Evolutionary conservation across 2,329 filamentous ascomycete species (phyloP).

Genomic region (Exophiala sp.): DNA sequence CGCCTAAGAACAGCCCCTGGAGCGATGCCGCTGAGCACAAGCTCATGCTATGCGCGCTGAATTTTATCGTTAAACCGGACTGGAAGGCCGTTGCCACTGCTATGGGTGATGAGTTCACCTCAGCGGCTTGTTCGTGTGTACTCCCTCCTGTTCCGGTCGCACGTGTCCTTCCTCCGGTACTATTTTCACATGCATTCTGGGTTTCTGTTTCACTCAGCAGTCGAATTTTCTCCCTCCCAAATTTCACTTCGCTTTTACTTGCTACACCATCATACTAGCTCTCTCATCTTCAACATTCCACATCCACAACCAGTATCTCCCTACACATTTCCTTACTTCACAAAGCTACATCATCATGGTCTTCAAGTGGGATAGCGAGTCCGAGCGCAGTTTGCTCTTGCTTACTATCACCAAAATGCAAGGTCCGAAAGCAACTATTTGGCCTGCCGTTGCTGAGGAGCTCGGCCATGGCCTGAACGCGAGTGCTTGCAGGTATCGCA

Average conservation of each 20-base stretch:
- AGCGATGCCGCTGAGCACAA: slow-evolving; percentile 20
- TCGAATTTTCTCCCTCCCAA: neutral
- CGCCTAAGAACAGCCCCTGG: slow-evolving; percentile 8
- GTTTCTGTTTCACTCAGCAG: too few relatives aligned
- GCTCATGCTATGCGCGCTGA: slow-evolving; percentile 22
- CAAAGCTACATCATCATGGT: slow-evolving; percentile 16
- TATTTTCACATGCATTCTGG: too few relatives aligned
- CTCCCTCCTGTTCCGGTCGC: neutral
- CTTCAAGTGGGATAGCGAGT: slow-evolving; percentile 24
- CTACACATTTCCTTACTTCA: neutral
- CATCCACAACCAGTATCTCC: neutral
- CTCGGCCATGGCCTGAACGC: slow-evolving; percentile 23
- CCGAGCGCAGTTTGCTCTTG: slow-evolving; percentile 22
- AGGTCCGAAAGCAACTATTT: slow-evolving; percentile 15
- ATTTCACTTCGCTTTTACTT: neutral
- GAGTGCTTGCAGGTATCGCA: slow-evolving; percentile 24
- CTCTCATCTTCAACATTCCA: neutral
- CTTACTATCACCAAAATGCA: slow-evolving; percentile 16
- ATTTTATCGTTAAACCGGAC: slow-evolving; percentile 20
- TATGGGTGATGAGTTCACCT: slow-evolving; percentile 24
- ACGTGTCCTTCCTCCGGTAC: neutral
- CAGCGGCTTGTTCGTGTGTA: slow-evolving; percentile 27
- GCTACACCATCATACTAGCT: neutral
- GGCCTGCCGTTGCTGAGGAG: slow-evolving; percentile 25
- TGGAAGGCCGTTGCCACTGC: slow-evolving; percentile 21